Conservation (phyloP, 1,139 yeast species). For the Nadsonia starkeyi-henricii region DNA sequence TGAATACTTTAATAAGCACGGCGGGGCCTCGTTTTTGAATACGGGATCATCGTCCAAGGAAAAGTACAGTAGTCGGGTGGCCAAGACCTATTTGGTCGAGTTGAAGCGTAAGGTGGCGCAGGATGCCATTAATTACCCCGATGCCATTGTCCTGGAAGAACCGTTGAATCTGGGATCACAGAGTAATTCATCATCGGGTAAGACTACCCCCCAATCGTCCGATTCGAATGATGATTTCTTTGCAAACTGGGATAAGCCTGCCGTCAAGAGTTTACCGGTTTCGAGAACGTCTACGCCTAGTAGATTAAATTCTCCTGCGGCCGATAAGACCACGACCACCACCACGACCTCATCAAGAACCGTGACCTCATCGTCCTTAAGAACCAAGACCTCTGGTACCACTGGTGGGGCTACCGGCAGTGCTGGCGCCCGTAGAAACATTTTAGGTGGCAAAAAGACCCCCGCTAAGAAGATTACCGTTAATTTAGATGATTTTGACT, state of each 20-base stretch:
- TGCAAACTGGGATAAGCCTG: conserved; percentile 78
- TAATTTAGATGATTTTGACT: conserved; percentile 54
- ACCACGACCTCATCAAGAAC: conserved; percentile 15
- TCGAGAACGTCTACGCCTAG: conserved; percentile 31
- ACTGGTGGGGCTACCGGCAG: conserved; percentile 13
- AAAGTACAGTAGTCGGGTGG: conserved; percentile 71
- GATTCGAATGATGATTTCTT: conserved; percentile 69
- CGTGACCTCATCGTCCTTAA: conserved; percentile 12
- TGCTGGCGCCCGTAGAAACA: conserved; percentile 13
- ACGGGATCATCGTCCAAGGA: conserved; percentile 50
- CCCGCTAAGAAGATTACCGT: conserved; percentile 31
- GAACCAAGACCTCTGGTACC: conserved; percentile 15
- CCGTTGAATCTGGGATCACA: conserved; percentile 19
- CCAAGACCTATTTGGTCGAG: conserved; percentile 65
- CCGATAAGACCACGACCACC: conserved; percentile 11
- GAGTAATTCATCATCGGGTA: conserved; percentile 23
- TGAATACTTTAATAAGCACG: conserved; percentile 70
- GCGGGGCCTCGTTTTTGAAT: conserved; percentile 57
- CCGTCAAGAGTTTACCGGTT: conserved; percentile 29
- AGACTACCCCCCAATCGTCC: conserved; percentile 13
- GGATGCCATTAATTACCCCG: conserved; percentile 60
- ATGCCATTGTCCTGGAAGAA: conserved; percentile 37
- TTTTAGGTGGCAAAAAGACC: conserved; percentile 21
- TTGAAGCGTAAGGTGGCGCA: conserved; percentile 51
- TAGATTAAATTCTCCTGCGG: conserved; percentile 10